These are phyloP conservation scores for Colletotrichum siamense DNA, from an alignment of 2,329 filamentous ascomycete genomes.

Conservation along the genomic window DNA sequence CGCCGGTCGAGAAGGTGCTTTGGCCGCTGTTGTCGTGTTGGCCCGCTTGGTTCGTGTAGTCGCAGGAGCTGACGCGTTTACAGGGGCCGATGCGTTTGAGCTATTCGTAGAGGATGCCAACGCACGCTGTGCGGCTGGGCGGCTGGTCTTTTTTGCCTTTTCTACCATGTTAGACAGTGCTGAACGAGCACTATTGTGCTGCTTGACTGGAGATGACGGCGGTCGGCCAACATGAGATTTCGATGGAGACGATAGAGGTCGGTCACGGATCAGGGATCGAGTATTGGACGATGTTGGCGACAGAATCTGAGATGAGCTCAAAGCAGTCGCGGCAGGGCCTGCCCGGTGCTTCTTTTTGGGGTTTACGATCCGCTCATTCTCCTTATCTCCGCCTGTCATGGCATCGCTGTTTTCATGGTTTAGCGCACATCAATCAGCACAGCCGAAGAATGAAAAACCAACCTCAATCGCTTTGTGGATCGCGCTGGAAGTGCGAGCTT, in stretches of 20 bases:
- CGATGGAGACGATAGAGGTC: slow-evolving; percentile 52
- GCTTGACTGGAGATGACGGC: slow-evolving; percentile 65
- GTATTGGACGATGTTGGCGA: slow-evolving; percentile 87
- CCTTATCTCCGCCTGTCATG: slow-evolving; percentile 73
- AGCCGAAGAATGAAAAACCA: slow-evolving; percentile 21
- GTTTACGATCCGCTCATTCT: slow-evolving; percentile 70
- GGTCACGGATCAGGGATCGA: slow-evolving; percentile 64
- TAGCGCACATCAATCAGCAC: background rate
- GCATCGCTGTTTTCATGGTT: slow-evolving; percentile 58
- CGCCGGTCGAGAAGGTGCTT: slow-evolving; percentile 36
- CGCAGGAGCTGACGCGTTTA: slow-evolving; percentile 27
- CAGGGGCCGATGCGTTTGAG: slow-evolving; percentile 32
- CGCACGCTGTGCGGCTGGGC: slow-evolving; percentile 51
- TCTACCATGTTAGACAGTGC: slow-evolving; percentile 63
- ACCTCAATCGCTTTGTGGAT: slow-evolving; percentile 59
- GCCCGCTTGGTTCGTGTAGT: slow-evolving; percentile 37
- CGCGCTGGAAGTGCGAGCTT: slow-evolving; percentile 34
- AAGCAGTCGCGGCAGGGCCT: slow-evolving; percentile 44
- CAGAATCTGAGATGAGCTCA: slow-evolving; percentile 64
- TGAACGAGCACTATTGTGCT: slow-evolving; percentile 42
- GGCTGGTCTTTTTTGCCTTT: slow-evolving; percentile 62
- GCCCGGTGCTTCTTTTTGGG: slow-evolving; percentile 72
- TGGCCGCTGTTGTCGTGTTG: slow-evolving; percentile 40
- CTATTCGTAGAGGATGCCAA: slow-evolving; percentile 50
- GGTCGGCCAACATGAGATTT: slow-evolving; percentile 65